These are phyloP conservation scores for Dianthus caryophyllus DNA, from an alignment of 148 eudicot species.

Conservation along the genomic window DNA sequence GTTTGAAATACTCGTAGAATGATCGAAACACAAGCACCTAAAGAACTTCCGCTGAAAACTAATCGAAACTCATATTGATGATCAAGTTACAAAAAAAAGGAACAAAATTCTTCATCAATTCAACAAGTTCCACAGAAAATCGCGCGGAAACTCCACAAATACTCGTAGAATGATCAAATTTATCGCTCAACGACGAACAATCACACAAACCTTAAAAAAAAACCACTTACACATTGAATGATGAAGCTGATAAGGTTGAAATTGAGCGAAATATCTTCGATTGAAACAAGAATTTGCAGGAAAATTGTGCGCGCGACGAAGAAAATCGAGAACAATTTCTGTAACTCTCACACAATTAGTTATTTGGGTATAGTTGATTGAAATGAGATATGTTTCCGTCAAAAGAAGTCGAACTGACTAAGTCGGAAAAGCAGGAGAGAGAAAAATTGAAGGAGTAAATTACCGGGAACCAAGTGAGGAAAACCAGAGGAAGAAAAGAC, in stretches of 20 bases:
- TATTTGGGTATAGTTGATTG: too few species aligned
- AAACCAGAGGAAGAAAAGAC: too few species aligned
- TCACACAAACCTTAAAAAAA: background rate
- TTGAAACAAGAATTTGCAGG: background rate
- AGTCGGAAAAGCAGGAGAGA: background rate
- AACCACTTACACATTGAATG: background rate
- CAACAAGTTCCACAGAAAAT: too few species aligned
- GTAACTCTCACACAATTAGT: too few species aligned
- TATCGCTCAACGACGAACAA: background rate
- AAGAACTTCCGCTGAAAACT: too few species aligned
- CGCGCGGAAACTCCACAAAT: too few species aligned
- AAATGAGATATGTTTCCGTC: too few species aligned
- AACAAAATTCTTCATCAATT: too few species aligned
- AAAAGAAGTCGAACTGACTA: background rate
- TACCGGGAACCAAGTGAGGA: background rate
- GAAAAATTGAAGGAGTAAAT: background rate
- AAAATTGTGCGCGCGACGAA: background rate
- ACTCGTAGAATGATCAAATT: background rate
- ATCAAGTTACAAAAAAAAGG: too few species aligned
- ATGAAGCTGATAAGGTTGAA: background rate
- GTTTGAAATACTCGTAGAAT: too few species aligned
- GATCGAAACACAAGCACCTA: too few species aligned
- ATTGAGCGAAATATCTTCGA: background rate
- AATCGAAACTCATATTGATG: too few species aligned
- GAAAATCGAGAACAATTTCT: background rate